Conservation (phyloP, 2,329 filamentous ascomycete genomes). For the Botrytis hyacinthi region DNA sequence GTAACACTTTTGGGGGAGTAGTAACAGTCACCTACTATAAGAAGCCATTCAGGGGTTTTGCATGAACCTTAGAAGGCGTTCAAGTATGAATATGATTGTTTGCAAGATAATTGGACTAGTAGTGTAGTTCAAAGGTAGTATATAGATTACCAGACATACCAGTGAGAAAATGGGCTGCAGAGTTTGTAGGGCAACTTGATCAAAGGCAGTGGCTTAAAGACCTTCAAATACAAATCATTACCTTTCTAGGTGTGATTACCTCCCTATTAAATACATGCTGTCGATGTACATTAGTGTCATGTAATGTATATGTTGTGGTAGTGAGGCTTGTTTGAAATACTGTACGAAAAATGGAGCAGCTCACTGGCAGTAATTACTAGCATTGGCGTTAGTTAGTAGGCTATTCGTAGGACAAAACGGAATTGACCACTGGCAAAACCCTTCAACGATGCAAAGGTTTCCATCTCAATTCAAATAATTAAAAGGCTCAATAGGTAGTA, state of each 20-base stretch:
- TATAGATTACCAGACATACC: background rate
- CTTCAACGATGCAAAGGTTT: background rate
- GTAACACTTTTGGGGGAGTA: background rate
- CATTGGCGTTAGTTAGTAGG: background rate
- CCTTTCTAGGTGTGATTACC: background rate
- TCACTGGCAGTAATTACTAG: background rate
- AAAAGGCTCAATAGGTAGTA: background rate
- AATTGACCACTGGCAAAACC: background rate
- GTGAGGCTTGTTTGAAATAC: background rate
- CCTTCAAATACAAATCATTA: background rate
- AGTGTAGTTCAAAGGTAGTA: background rate
- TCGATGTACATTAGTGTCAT: conserved; percentile 12
- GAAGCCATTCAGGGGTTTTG: background rate
- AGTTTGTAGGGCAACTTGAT: conserved; percentile 1
- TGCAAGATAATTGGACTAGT: background rate
- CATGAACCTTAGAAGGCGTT: background rate
- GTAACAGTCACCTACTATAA: background rate
- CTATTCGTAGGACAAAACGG: background rate
- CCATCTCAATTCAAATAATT: background rate
- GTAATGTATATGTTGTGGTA: conserved; percentile 10
- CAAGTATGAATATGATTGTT: background rate
- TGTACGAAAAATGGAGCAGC: background rate
- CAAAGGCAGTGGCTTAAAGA: background rate
- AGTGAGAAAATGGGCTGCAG: conserved; percentile 5
- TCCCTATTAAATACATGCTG: background rate